Base-by-base conservation (phyloP, 2,329 filamentous ascomycete species). In the Rhexocercosporidium sp. region DNA sequence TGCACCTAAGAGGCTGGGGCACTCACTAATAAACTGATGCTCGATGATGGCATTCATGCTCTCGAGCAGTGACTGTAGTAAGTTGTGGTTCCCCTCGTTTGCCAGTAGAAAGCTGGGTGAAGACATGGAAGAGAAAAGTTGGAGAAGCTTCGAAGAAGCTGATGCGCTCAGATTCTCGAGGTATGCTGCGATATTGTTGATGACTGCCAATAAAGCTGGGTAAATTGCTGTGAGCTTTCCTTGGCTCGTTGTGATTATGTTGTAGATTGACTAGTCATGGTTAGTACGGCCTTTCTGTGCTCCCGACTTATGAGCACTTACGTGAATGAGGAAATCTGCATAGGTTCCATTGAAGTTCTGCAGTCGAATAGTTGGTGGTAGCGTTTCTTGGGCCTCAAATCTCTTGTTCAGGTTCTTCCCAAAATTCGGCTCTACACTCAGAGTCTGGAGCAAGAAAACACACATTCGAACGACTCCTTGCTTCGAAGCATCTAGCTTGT, bases 391-490 rank as follows among this genome's bases (percentile, higher is more conserved):
- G 1, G 90, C 92, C 70, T 94, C 90, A 73, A 99, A 98, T 18
- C 84, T 85, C 79, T 93, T 94, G 80, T 97, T 98, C 60, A 99
- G 84, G 74, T 93, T 95, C 76, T 91, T 88, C 34, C 94, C 95
- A 79, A 98, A 98, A 70, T 92, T 94, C 65, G 91, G 87, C 79
- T 98, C 96, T 2, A 96, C 94, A 75, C 95, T 98, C 75, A 99
- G 82, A 0, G 96, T 98, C 79, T 99, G 96, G 47, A 99, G 82
- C 51, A 98, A 86, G 78, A 99, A 98, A n/a, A 96, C 90, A 79
- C 96, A 97, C 94, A 98, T 97, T 64, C 96, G 88, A 29, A 98
- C 93, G 1, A 97, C 85, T 0, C 96, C 96, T 78, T 97, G 94
- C 78, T 95, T 96, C 1, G 94, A 89, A 22, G 91, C 83, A 75